Conservation (phyloP, 768 basidiomycete genomes). For the Macrocybe gigantea region DNA sequence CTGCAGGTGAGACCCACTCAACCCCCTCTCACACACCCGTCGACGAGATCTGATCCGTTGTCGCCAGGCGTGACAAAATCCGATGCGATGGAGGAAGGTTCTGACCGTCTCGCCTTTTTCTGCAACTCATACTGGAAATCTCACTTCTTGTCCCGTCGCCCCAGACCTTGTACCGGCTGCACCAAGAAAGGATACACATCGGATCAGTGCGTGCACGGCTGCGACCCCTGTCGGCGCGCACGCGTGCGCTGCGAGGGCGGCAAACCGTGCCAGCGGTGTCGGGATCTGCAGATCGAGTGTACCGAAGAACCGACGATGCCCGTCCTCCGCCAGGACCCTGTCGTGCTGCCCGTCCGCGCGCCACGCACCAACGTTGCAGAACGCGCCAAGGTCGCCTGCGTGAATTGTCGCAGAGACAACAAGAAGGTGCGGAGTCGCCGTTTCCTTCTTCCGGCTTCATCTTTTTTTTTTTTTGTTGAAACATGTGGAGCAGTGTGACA, state of each 20-base stretch:
- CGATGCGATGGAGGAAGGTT: constrained; percentile 53
- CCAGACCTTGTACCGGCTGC: constrained; percentile 56
- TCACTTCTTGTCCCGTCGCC: not conserved
- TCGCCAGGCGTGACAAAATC: constrained; percentile 51
- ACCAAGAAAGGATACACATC: constrained; percentile 45
- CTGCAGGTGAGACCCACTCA: constrained; percentile 36
- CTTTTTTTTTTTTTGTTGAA: not conserved
- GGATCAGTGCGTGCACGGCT: constrained; percentile 57
- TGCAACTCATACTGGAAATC: not conserved
- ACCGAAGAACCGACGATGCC: constrained; percentile 30
- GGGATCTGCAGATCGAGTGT: constrained; percentile 45
- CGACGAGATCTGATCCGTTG: too few species aligned
- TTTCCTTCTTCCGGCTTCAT: constrained; percentile 2
- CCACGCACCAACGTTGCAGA: constrained; percentile 31
- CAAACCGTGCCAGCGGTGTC: constrained; percentile 47
- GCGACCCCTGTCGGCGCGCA: constrained; percentile 53
- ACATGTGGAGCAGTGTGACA: constrained; percentile 42
- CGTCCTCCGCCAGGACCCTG: constrained; percentile 17
- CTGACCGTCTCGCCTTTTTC: constrained; percentile 9
- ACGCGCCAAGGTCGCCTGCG: constrained; percentile 54
- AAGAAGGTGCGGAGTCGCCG: constrained; percentile 42
- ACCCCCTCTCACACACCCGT: too few species aligned
- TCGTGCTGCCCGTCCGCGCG: constrained; percentile 15
- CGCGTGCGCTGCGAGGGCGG: constrained; percentile 49
- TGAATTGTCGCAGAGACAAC: constrained; percentile 56